Conservation (phyloP, 345 rosid genomes). For the Iberis pinnata region DNA sequence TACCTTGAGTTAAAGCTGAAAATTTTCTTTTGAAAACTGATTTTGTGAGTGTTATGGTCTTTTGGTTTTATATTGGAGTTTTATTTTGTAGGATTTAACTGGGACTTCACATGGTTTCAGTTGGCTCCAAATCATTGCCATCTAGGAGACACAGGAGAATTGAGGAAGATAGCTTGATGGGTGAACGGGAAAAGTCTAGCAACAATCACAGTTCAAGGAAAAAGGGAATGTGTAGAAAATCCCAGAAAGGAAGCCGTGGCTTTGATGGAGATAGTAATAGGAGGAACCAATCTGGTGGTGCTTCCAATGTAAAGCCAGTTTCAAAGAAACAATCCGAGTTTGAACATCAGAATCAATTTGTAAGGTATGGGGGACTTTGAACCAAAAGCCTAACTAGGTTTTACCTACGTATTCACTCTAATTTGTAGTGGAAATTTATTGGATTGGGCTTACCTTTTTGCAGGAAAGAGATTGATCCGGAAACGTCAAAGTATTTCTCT, state of each 20-base stretch:
- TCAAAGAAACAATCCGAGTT: slow-evolving; percentile 38
- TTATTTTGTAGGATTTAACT: slow-evolving; percentile 15
- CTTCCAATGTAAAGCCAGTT: slow-evolving; percentile 14
- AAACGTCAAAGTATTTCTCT: slow-evolving; percentile 60
- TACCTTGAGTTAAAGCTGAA: no score
- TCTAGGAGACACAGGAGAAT: slow-evolving; percentile 28
- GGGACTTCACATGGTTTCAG: slow-evolving; percentile 39
- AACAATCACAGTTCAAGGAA: slow-evolving; percentile 34
- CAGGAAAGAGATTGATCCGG: slow-evolving; percentile 88
- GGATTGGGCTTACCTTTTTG: slow-evolving; percentile 22
- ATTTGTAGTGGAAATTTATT: not conserved
- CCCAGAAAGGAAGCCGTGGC: slow-evolving; percentile 41
- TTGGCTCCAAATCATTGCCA: slow-evolving; percentile 49
- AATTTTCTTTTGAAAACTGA: no score
- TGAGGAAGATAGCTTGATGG: slow-evolving; percentile 42
- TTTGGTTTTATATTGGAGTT: slow-evolving; percentile 8
- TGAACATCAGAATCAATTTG: slow-evolving; percentile 41
- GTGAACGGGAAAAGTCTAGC: slow-evolving; percentile 39
- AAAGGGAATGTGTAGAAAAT: slow-evolving; percentile 45
- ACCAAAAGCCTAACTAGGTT: not conserved
- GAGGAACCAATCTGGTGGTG: slow-evolving; percentile 30
- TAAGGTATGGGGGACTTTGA: slow-evolving; percentile 40
- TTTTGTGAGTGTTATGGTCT: slow-evolving; percentile 12
- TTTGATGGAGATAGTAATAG: slow-evolving; percentile 37
- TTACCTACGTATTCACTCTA: not conserved